phyloP scores from a whole-genome alignment of 2,329 filamentous ascomycete genomes.

The Aspergillus novofumigatus region DNA sequence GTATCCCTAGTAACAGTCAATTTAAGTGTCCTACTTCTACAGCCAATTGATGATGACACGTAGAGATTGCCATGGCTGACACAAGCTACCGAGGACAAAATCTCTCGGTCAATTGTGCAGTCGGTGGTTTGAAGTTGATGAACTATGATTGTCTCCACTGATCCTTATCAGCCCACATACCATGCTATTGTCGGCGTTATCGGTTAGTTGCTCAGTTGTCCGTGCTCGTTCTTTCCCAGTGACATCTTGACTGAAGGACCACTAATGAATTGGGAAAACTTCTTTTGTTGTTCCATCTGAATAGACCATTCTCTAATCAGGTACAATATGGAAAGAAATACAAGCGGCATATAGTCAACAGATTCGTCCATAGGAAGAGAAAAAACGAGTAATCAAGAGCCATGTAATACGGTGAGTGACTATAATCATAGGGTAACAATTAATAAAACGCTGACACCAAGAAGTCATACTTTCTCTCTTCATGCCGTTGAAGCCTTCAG shows the following conservation, averaged over 20 bases:
- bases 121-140: neutral
- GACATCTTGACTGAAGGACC: neutral
- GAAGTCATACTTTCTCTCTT: conserved; percentile 22
- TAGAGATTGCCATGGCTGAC: neutral
- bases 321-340: conserved; percentile 11
- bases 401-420: conserved; percentile 10
- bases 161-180: neutral
- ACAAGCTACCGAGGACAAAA: neutral
- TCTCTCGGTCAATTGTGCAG: neutral
- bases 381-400: conserved; percentile 11
- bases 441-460: conserved; percentile 25
- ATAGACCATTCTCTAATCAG: conserved; percentile 14
- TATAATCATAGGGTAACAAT: conserved; percentile 24
- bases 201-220: too few species aligned
- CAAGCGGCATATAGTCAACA: conserved; percentile 23
- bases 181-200: neutral
- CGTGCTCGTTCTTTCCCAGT: too few species aligned
- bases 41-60: neutral
- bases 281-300: conserved; percentile 8
- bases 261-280: neutral
- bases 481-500: conserved; percentile 64
- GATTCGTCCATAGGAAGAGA: conserved; percentile 26
- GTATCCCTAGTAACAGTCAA: neutral
- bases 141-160: neutral
- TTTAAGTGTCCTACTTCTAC: neutral